Evolutionary conservation across 306 rosid genomes (phyloP), one percentile per base, ranked within the genome.

Genomic region (Canavalia ensiformis): DNA sequence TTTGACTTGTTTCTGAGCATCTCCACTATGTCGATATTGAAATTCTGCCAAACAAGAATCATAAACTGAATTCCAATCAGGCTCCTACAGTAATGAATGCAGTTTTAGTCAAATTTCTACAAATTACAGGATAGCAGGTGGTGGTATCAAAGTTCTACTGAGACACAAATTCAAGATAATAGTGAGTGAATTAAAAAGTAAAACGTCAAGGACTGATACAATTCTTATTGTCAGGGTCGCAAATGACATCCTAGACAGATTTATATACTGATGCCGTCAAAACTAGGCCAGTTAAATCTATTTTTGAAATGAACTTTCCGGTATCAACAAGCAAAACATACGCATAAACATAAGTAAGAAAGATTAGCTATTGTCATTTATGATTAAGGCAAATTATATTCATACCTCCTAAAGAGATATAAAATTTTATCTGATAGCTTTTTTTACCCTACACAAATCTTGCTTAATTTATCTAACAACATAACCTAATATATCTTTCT

Each of bases 231-330:
- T 76, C 41, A 35, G 6, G 8, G 29, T 25, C 35, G 30, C 6
- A 10, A 45, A 59, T 44, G 11, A 45, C 46, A 75, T 45, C 60
- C 59, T 74, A 37, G 49, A 46, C 49, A 7, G 2, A 33, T 76
- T 75, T 51, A 7, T 33, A 49, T 70, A 45, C 45, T 47, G 60
- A 70, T 30, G 5, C 31, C 8, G 13, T 42, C 41, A 44, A 57
- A 57, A 58, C 58, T 74, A 57, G 44, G n/a, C 18, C 44, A 58
- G 11, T 57, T 44, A 39, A 54, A 25, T 54, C 77, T 6, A 51
- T 31, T 50, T 50, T 55, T 4, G 18, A 39, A 55, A 13, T 7
- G 11, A 18, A n/a, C 41, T 7, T 41, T 39, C 9, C 63, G 35
- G 8, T 8, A 41, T n/a, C 39, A 50, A 35, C 41, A 37, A 77